phyloP scores from a whole-genome alignment of 768 basidiomycete species.

The Scleroderma bovista region DNA sequence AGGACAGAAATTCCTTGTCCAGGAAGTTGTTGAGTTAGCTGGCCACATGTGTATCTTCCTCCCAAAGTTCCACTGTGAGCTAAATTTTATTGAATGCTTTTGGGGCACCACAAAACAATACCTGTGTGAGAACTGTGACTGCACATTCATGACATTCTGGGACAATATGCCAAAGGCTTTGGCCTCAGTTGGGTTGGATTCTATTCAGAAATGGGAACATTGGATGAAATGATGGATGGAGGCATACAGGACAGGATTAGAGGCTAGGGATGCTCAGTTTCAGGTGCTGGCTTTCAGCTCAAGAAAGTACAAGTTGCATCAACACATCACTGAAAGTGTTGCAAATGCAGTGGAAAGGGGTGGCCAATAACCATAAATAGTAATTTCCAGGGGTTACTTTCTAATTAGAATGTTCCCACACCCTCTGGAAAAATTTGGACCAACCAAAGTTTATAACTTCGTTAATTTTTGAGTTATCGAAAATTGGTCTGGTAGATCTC shows the following conservation, averaged over 20 bases:
- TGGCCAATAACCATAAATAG: neutral
- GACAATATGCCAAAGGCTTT: conserved; percentile 22
- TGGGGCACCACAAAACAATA: no score
- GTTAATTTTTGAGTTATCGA: conserved; percentile 10
- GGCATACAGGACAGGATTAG: conserved; percentile 10
- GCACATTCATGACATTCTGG: conserved; percentile 12
- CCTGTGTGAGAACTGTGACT: no score
- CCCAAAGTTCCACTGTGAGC: no score
- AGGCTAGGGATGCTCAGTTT: conserved; percentile 11
- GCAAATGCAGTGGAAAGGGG: conserved; percentile 1
- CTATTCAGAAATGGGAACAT: conserved; percentile 13
- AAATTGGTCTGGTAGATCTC: conserved; percentile 8
- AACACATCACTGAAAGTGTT: conserved; percentile 1
- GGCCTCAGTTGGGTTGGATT: conserved; percentile 7
- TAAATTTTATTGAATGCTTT: no score
- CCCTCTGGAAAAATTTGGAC: conserved; percentile 1
- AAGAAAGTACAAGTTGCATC: conserved; percentile 10
- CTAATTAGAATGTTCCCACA: neutral
- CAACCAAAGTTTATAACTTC: conserved; percentile 1
- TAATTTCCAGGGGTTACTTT: neutral
- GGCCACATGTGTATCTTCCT: no score
- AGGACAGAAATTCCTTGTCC: no score
- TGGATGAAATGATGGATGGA: conserved; percentile 13
- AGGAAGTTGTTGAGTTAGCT: no score
- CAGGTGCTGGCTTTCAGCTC: conserved; percentile 10